phyloP scores from a whole-genome alignment of 2,329 filamentous ascomycete species.

The Pseudofabraea citricarpa region DNA sequence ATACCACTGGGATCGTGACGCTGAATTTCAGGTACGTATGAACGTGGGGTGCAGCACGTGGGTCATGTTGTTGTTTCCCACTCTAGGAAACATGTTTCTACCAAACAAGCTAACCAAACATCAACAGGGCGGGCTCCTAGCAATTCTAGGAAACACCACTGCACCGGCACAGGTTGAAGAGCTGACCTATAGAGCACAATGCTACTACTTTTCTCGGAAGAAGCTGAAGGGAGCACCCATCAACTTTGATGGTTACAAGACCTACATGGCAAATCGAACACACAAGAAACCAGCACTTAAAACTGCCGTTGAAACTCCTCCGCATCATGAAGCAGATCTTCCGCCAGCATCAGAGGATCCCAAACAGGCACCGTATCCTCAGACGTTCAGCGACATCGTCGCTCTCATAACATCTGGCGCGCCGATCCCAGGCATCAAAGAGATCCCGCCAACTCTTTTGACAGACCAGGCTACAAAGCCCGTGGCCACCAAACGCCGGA shows the following conservation, averaged over 20 bases:
- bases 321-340: background rate
- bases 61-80: too few species aligned
- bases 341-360: background rate
- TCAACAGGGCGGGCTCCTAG: constrained; percentile 53
- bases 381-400: constrained; percentile 79
- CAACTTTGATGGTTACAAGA: constrained; percentile 63
- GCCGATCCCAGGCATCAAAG: constrained; percentile 79
- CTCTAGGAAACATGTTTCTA: too few species aligned
- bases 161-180: constrained; percentile 48
- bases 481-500: constrained; percentile 36
- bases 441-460: constrained; percentile 78
- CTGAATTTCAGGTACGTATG: constrained; percentile 55
- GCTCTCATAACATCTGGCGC: constrained; percentile 78
- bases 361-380: constrained; percentile 67
- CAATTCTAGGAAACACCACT: constrained; percentile 56
- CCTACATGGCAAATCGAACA: constrained; percentile 40
- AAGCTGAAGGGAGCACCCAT: constrained; percentile 45
- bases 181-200: constrained; percentile 61
- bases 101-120: too few species aligned
- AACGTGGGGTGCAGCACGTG: too few species aligned
- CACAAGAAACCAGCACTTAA: constrained; percentile 10
- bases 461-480: constrained; percentile 55
- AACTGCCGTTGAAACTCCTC: constrained; percentile 4
- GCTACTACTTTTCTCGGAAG: constrained; percentile 58
- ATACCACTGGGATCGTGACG: constrained; percentile 65